Conservation (phyloP, 2,329 filamentous ascomycete genomes). For the Fusarium chlamydosporum region DNA sequence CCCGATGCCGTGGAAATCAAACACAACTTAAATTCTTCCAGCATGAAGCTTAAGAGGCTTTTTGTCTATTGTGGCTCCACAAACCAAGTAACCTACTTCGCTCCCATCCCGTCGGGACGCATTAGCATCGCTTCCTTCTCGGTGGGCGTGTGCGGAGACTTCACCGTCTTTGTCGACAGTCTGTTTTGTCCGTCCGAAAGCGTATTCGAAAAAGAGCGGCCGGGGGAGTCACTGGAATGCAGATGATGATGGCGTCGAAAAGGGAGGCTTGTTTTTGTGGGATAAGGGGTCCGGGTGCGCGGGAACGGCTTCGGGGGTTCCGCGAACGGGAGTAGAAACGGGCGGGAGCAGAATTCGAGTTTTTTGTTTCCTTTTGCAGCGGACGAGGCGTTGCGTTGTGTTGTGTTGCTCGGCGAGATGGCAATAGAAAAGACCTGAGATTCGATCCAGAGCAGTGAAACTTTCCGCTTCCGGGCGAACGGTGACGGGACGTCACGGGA, state of each 20-base stretch:
- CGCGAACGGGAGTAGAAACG: slow-evolving; percentile 31
- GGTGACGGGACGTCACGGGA: slow-evolving; percentile 38
- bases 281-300: slow-evolving; percentile 9
- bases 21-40: slow-evolving; percentile 9
- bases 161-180: background rate
- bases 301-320: slow-evolving; percentile 31
- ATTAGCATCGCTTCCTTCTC: background rate
- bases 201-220: slow-evolving; percentile 29
- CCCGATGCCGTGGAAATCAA: slow-evolving; percentile 6
- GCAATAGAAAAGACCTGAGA: background rate
- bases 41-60: background rate
- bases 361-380: background rate
- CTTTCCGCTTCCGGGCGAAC: slow-evolving; percentile 13
- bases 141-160: background rate
- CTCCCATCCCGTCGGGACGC: slow-evolving; percentile 18
- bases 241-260: slow-evolving; percentile 24
- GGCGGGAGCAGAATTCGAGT: slow-evolving; percentile 4
- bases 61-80: background rate
- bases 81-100: background rate
- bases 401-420: slow-evolving; percentile 2
- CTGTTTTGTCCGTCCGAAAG: slow-evolving; percentile 8
- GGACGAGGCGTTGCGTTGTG: background rate
- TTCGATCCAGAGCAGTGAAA: background rate
- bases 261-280: slow-evolving; percentile 7
- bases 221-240: slow-evolving; percentile 33